Percentiles rank a stretch among this genome's conserved stretches.
Conservation (phyloP, 352 stramenopile species). For the Phytophthora megakarya region DNA sequence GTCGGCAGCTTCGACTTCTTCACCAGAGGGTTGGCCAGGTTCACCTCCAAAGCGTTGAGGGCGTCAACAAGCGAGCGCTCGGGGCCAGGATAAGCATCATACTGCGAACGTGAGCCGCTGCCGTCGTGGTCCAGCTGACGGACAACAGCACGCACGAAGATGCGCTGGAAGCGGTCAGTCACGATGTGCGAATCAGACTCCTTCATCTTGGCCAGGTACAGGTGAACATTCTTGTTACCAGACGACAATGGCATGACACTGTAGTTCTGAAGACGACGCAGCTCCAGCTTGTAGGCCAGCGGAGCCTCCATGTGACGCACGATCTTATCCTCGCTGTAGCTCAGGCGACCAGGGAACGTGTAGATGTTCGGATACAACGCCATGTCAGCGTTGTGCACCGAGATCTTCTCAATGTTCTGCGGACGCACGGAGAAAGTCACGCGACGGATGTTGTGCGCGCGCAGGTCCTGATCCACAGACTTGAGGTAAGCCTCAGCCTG, state of each 20-base stretch:
- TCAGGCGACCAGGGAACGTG: conserved; percentile 85
- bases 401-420: conserved; percentile 44
- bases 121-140: conserved; percentile 86
- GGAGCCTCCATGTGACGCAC: conserved; percentile 98
- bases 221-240: conserved; percentile 97
- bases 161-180: conserved; percentile 88
- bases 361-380: conserved; percentile 89
- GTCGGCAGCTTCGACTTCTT: conserved; percentile 72
- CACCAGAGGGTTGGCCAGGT: conserved; percentile 92
- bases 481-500: conserved; percentile 70
- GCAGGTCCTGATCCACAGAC: conserved; percentile 57
- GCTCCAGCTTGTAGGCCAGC: conserved; percentile 98
- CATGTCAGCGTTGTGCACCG: conserved; percentile 53
- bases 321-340: conserved; percentile 97
- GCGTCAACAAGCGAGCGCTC: conserved; percentile 98
- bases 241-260: conserved; percentile 93
- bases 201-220: conserved; percentile 97
- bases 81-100: conserved; percentile 91
- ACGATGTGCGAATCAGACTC: conserved; percentile 79
- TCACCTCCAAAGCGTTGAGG: conserved; percentile 97
- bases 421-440: conserved; percentile 88
- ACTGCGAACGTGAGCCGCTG: conserved; percentile 77
- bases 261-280: conserved; percentile 98
- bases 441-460: conserved; percentile 82
- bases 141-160: conserved; percentile 98